phyloP scores from a whole-genome alignment of 306 rosid genomes.

The Prunus armeniaca region DNA sequence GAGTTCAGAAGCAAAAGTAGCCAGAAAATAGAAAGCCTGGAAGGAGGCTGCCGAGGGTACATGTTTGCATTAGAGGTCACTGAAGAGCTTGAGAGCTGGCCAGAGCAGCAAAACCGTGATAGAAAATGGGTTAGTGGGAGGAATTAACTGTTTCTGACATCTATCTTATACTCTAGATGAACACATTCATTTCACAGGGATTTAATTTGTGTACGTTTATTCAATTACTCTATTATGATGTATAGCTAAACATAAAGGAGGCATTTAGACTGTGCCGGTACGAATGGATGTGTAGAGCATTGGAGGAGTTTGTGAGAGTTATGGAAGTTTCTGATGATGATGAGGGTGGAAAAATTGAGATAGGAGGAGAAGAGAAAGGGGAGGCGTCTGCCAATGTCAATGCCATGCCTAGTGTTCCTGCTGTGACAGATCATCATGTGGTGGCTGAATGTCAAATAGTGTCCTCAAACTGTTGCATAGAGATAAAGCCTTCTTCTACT shows the following conservation, averaged over 20 bases:
- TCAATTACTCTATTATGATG: not conserved
- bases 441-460: constrained; percentile 36
- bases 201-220: no score
- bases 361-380: constrained; percentile 17
- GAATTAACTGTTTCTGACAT: not conserved
- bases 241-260: constrained; percentile 54
- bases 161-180: not conserved
- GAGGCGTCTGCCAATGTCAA: constrained; percentile 9
- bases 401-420: no score
- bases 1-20: constrained; percentile 87
- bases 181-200: no score
- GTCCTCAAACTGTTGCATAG: constrained; percentile 40
- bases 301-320: constrained; percentile 54
- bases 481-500: constrained; percentile 36
- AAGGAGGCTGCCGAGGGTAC: constrained; percentile 84
- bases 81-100: constrained; percentile 73
- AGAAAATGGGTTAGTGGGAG: constrained; percentile 62
- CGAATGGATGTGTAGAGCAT: constrained; percentile 81
- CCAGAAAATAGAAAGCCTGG: constrained; percentile 44
- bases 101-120: constrained; percentile 60
- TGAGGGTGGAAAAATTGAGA: not conserved
- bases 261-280: constrained; percentile 76
- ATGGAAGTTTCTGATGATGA: constrained; percentile 11
- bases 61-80: constrained; percentile 89
- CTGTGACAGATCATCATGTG: constrained; percentile 22